Base-by-base conservation (phyloP, 176 grass and related monocot species). In the Raddia distichophylla region DNA sequence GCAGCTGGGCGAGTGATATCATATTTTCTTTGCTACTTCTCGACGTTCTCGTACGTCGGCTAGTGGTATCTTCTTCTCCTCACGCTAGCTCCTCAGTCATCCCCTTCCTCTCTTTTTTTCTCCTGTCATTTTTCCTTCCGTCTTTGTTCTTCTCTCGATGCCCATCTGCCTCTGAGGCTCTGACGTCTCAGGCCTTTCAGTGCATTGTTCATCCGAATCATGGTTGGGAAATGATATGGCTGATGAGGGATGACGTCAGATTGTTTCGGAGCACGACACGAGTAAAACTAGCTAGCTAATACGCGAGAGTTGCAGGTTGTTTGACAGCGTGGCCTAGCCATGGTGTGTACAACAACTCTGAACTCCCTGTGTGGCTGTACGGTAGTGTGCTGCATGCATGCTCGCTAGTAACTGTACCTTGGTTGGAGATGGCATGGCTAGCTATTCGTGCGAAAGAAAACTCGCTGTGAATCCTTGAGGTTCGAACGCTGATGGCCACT, bases 121-220 rank as follows among this genome's bases (percentile, higher is more conserved):
- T 3, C 40, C 50, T 35, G 80, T 69, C 75, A 69, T 80, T 42
- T 80, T 80, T 75, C 61, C 53, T 67, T 15, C 33, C 68, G 60
- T 75, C 62, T 0, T 11, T 51, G n/a, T 72, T 35, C 33, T 44
- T 40, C 5, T 40, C 47, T 10, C 12, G 58, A 71, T 60, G 15
- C 64, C 78, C 47, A 3, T 63, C 9, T 40, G 37, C 27, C 27
- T 27, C 27, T 27, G 27, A 27, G 27, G 27, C 27, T 63, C 9
- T 40, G 37, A 40, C 37, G 2, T 60, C 37, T 13, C 9, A 6
- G 8, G 17, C 68, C 84, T 66, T 72, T 20, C 59, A 32, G 13
- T 15, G 14, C 34, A 5, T 13, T 34, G 5, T 13, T 10, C 60
- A 55, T 45, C 10, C 5, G 27, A 66, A 57, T 42, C 52, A 40